Conservation (phyloP, 768 basidiomycete species). For the Trametes meyenii region DNA sequence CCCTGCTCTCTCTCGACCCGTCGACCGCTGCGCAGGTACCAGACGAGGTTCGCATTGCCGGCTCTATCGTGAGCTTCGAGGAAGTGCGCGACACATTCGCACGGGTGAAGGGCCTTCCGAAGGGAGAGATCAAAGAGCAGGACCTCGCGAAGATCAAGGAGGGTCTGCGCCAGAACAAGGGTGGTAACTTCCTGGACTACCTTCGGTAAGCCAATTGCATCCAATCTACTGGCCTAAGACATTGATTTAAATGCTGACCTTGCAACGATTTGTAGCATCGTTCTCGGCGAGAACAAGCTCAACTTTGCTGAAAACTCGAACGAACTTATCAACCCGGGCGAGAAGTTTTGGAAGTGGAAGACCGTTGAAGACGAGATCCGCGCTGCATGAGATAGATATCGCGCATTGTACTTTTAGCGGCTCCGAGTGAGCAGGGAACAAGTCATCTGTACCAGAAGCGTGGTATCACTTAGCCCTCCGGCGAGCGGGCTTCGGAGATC, state of each 20-base stretch:
- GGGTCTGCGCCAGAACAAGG: not conserved
- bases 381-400: not conserved
- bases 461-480: too few species aligned
- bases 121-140: constrained; percentile 2
- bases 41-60: constrained; percentile 26
- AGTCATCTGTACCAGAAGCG: too few species aligned
- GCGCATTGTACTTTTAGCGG: too few species aligned
- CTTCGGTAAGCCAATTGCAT: not conserved
- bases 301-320: constrained; percentile 13
- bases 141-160: not conserved
- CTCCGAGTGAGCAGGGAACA: too few species aligned
- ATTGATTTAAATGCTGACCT: not conserved
- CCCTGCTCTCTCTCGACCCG: constrained; percentile 19
- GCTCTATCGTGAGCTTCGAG: constrained; percentile 18
- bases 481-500: too few species aligned
- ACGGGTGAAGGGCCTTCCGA: not conserved
- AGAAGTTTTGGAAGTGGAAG: not conserved
- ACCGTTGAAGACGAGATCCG: not conserved
- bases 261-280: constrained; percentile 11
- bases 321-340: not conserved
- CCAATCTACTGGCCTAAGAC: not conserved
- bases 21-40: constrained; percentile 15
- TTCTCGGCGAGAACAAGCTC: constrained; percentile 24
- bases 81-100: constrained; percentile 14
- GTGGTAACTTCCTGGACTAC: not conserved